Base-by-base conservation (phyloP, 352 stramenopile species). In the Globisporangium apiculatum region DNA sequence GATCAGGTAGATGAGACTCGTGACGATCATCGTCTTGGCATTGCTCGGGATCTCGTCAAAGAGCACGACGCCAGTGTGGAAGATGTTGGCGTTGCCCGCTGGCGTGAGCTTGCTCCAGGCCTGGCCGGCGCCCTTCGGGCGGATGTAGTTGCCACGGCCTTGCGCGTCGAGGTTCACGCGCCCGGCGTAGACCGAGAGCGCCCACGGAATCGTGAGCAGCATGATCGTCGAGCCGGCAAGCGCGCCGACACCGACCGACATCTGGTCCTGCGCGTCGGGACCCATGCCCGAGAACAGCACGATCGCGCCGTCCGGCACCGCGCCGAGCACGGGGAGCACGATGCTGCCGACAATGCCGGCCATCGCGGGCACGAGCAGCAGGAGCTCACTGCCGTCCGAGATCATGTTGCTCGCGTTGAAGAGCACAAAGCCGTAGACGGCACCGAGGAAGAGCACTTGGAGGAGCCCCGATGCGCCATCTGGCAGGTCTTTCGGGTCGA, bases 161-260 rank as follows among this genome's bases (percentile, higher is more conserved):
- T 93, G 72, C 31, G 78, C 73, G 60, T 96, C 86, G 50, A 99
- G 86, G 79, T 98, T 94, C 35, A 99, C 96, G 51, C 96, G 91
- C 4, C 96, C 97, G 14, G 83, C 89, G 57, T 91, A 95, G 31
- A 98, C 69, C 56, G 86, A 95, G 24, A 99, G 73, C 35, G 82
- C 93, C 92, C 95, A 99, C 17, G 97, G 96, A 47, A 99, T 95
- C n/a, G 97, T 99, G 58, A 99, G 79, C 60, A 99, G 79, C 95
- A 99, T 99, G 68, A 99, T 99, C n/a, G 96, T 99, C 42, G 90
- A 98, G 54, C 97, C 97, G 1, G 97, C 97, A 37, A 99, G 87
- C 49, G 97, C 96, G 51, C 97, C 97, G n/a, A 99, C 94, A 59
- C 97, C 97, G 40, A 99, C 94, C 18, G 79, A 90, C 24, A 99